Conservation (phyloP, 2,329 filamentous ascomycete genomes). For the Cladosporium sp. region DNA sequence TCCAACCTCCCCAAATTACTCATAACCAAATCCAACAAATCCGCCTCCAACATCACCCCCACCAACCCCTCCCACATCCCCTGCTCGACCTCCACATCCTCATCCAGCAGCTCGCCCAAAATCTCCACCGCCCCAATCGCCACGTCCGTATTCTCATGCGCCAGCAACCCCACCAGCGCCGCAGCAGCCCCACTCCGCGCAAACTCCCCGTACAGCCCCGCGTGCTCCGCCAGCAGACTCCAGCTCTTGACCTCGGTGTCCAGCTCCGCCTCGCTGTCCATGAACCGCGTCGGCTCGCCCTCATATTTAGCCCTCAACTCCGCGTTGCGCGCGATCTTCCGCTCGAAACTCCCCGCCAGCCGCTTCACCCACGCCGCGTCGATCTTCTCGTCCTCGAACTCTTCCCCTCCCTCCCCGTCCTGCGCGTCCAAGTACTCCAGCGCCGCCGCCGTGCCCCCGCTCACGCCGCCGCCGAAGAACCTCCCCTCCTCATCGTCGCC, state of each 20-base stretch:
- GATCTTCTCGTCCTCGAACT: constrained; percentile 62
- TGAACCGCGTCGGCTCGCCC: constrained; percentile 70
- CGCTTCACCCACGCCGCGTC: constrained; percentile 78
- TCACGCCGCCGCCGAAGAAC: constrained; percentile 91
- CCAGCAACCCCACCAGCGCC: constrained; percentile 72
- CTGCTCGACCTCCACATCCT: constrained; percentile 77
- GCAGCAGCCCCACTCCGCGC: constrained; percentile 63
- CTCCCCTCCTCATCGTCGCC: constrained; percentile 82
- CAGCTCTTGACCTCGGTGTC: constrained; percentile 82
- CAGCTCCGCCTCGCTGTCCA: constrained; percentile 79
- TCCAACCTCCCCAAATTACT: constrained; percentile 75
- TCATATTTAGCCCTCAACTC: constrained; percentile 83
- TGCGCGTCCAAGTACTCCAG: constrained; percentile 79
- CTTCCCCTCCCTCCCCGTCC: constrained; percentile 40
- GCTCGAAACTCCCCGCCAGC: constrained; percentile 77
- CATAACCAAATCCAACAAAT: constrained; percentile 66
- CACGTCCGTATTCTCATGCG: constrained; percentile 96
- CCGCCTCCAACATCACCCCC: constrained; percentile 53
- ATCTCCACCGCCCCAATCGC: constrained; percentile 88
- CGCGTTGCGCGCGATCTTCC: constrained; percentile 83
- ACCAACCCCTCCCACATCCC: constrained; percentile 76
- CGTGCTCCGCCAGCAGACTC: constrained; percentile 80
- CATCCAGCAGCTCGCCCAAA: constrained; percentile 83
- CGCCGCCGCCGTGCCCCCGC: constrained; percentile 70
- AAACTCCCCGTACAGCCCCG: constrained; percentile 76